Conservation (phyloP, 31 red algal genomes). For the Porphyra umbilicalis region DNA sequence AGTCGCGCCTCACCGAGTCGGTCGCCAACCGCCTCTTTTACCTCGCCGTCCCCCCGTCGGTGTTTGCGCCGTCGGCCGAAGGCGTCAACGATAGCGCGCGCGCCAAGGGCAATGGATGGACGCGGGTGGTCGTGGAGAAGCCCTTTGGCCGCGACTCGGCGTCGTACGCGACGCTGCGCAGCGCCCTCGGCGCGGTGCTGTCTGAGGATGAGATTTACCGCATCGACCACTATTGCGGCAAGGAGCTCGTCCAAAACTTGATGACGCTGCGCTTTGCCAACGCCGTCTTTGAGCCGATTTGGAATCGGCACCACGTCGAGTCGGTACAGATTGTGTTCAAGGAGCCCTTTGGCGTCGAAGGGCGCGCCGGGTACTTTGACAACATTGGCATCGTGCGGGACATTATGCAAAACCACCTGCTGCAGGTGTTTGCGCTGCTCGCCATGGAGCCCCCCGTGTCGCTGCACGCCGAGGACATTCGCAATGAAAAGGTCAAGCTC, state of each 20-base stretch:
- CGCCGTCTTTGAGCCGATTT: conserved; percentile 86
- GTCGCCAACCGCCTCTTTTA: conserved; percentile 75
- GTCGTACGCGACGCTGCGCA: conserved; percentile 38
- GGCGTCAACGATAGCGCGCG: conserved; percentile 28
- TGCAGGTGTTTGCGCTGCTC: conserved; percentile 84
- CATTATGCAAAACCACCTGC: conserved; percentile 98
- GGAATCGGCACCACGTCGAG: conserved; percentile 83
- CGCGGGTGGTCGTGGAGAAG: conserved; percentile 93
- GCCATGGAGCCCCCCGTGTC: conserved; percentile 91
- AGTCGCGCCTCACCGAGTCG: neutral
- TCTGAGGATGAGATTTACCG: conserved; percentile 84
- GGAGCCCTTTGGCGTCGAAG: conserved; percentile 92
- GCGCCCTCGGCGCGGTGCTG: conserved; percentile 23
- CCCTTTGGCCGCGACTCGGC: conserved; percentile 83
- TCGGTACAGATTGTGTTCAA: conserved; percentile 86
- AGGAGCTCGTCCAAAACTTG: conserved; percentile 94
- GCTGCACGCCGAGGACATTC: conserved; percentile 85
- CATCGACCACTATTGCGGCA: conserved; percentile 95
- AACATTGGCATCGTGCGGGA: conserved; percentile 87
- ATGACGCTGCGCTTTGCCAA: conserved; percentile 96
- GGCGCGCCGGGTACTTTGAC: conserved; percentile 93
- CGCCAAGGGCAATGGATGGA: conserved; percentile 50
- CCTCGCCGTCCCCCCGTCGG: conserved; percentile 76
- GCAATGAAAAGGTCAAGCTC: conserved; percentile 95
- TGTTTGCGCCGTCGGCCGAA: conserved; percentile 38